Evolutionary conservation across 495 filamentous ascomycete genomes (phyloP).

Genomic region (Cercophora newfieldiana): DNA sequence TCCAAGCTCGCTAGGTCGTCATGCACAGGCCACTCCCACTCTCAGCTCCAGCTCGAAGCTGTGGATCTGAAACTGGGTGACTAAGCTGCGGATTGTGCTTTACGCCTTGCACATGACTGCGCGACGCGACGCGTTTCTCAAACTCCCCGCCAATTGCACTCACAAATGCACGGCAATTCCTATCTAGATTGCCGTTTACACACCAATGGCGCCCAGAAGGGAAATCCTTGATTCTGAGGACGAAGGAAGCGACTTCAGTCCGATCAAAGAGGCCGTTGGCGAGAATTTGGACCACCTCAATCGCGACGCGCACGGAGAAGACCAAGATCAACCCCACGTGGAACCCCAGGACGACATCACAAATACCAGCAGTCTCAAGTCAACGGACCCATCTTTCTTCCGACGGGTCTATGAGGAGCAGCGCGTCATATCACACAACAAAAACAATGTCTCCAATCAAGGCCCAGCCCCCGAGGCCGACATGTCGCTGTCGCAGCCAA

Average conservation of each 20-base stretch:
- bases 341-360: constrained; percentile 4
- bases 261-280: constrained; percentile 9
- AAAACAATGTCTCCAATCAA: background rate
- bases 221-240: constrained; percentile 38
- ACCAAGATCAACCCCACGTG: constrained; percentile 5
- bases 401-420: constrained; percentile 32
- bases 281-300: background rate
- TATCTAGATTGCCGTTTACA: background rate
- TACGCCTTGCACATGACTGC: background rate
- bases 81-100: background rate
- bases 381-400: constrained; percentile 34
- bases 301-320: background rate
- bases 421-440: constrained; percentile 12
- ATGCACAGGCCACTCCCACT: constrained; percentile 2
- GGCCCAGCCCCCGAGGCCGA: background rate
- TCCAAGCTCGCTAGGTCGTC: constrained; percentile 9
- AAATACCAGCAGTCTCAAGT: constrained; percentile 20
- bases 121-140: background rate
- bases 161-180: background rate
- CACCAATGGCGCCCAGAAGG: constrained; percentile 23
- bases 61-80: background rate
- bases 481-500: background rate
- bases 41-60: background rate
- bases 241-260: constrained; percentile 28
- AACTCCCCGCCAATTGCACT: background rate